A percentile compares a stretch with the other conserved stretches of the same genome.
phyloP scores from a whole-genome alignment of 306 rosid genomes.

The Rosa lucieae region DNA sequence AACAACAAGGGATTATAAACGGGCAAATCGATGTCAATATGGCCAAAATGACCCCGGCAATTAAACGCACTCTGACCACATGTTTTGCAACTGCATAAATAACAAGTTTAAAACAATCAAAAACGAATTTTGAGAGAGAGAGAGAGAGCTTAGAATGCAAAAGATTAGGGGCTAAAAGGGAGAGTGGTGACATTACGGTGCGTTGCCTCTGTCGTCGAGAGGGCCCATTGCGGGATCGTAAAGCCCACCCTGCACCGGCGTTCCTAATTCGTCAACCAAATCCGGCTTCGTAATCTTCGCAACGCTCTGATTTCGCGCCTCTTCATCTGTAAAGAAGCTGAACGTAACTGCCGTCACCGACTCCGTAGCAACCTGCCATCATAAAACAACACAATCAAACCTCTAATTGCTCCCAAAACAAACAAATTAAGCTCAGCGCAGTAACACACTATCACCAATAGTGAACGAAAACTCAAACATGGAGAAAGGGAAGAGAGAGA shows the following conservation, averaged over 20 bases:
- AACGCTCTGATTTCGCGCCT: constrained; percentile 51
- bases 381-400: neutral
- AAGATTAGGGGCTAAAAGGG: neutral
- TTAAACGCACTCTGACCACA: constrained; percentile 53
- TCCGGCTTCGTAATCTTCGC: constrained; percentile 47
- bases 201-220: constrained; percentile 37
- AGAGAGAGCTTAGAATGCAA: neutral
- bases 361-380: constrained; percentile 60
- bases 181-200: constrained; percentile 35
- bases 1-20: constrained; percentile 80
- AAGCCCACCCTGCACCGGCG: constrained; percentile 60
- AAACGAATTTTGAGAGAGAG: no score
- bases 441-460: neutral
- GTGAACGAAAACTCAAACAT: neutral
- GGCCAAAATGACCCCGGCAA: constrained; percentile 92
- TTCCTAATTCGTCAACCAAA: constrained; percentile 34
- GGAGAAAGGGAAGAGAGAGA: neutral
- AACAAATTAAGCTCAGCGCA: neutral
- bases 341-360: constrained; percentile 55
- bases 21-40: constrained; percentile 65
- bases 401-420: no score
- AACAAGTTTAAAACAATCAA: neutral
- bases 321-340: constrained; percentile 62
- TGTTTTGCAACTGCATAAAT: constrained; percentile 66
- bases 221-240: constrained; percentile 89